A percentile compares a stretch with the other conserved stretches of the same genome.
These are phyloP conservation scores for Fusarium sp. DNA, from an alignment of 2,329 filamentous ascomycete species.

Conservation along the genomic window DNA sequence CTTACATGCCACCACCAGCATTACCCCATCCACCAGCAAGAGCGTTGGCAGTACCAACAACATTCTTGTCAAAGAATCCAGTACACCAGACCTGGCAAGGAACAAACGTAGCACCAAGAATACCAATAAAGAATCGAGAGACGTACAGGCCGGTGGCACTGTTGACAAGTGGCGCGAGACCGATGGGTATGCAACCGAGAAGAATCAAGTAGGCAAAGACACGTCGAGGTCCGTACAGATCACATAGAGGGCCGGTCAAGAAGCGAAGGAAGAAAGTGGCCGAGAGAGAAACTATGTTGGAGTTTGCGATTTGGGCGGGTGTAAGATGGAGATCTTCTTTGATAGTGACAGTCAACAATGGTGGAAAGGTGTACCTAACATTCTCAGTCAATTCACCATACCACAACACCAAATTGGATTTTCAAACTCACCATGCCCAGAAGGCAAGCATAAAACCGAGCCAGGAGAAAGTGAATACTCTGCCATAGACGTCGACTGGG, in stretches of 20 bases:
- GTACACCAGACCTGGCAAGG: slow-evolving; percentile 95
- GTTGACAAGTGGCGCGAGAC: slow-evolving; percentile 81
- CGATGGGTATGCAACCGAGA: slow-evolving; percentile 82
- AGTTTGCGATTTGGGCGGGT: slow-evolving; percentile 81
- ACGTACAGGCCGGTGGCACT: slow-evolving; percentile 73
- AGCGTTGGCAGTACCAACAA: slow-evolving; percentile 90
- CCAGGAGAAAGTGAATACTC: slow-evolving; percentile 92
- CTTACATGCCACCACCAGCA: slow-evolving; percentile 80
- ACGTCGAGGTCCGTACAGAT: slow-evolving; percentile 82
- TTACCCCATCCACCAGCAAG: slow-evolving; percentile 89
- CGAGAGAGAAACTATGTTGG: slow-evolving; percentile 85
- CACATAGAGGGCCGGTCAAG: slow-evolving; percentile 85
- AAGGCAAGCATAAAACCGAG: slow-evolving; percentile 89
- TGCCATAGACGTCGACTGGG: slow-evolving; percentile 81
- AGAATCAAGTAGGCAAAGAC: slow-evolving; percentile 86
- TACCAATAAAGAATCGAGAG: slow-evolving; percentile 83
- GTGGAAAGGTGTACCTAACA: slow-evolving; percentile 82
- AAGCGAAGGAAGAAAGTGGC: slow-evolving; percentile 80
- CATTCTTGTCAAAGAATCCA: slow-evolving; percentile 92
- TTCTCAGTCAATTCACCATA: slow-evolving; percentile 25
- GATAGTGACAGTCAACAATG: slow-evolving; percentile 82
- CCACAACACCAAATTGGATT: not conserved
- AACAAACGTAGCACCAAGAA: slow-evolving; percentile 83
- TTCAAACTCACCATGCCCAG: slow-evolving; percentile 75
- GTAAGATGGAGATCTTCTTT: slow-evolving; percentile 81